These are phyloP conservation scores for Penicillium sp. DNA, from an alignment of 2,329 filamentous ascomycete genomes.

Conservation along the genomic window DNA sequence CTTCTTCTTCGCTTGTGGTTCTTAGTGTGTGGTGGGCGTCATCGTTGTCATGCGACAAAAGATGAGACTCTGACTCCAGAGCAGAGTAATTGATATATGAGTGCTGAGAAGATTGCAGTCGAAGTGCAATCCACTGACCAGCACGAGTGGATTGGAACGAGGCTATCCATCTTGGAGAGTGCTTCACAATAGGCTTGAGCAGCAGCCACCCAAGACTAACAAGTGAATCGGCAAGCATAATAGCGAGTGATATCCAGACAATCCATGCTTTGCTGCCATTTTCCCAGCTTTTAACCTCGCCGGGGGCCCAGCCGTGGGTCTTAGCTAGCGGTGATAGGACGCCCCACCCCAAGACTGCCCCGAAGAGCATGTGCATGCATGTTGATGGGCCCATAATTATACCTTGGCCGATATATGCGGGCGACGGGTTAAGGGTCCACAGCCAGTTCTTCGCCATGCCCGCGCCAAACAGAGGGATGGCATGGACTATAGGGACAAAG, in stretches of 20 bases:
- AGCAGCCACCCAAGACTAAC: constrained; percentile 81
- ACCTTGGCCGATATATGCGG: constrained; percentile 95
- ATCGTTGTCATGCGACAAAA: constrained; percentile 3
- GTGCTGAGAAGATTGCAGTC: constrained; percentile 18
- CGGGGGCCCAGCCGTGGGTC: constrained; percentile 81
- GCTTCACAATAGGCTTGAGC: constrained; percentile 58
- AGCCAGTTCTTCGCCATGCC: constrained; percentile 76
- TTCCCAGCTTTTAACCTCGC: constrained; percentile 83
- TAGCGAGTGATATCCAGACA: constrained; percentile 91
- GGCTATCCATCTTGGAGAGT: constrained; percentile 41
- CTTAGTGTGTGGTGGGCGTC: background rate
- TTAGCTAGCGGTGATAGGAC: constrained; percentile 88
- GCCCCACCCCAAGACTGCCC: constrained; percentile 86
- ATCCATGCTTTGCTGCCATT: constrained; percentile 97
- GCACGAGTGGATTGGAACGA: constrained; percentile 30
- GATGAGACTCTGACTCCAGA: constrained; percentile 17
- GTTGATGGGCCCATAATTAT: constrained; percentile 98
- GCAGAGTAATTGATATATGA: constrained; percentile 34
- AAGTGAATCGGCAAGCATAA: constrained; percentile 93
- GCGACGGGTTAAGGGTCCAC: constrained; percentile 93
- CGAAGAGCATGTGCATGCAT: constrained; percentile 91
- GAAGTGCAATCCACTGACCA: constrained; percentile 28
- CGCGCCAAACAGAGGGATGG: constrained; percentile 81
- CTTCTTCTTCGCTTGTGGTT: constrained; percentile 35
- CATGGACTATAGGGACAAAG: constrained; percentile 80